Conservation (phyloP, 257 asterid genomes). For the Solanum infundibuliforme region DNA sequence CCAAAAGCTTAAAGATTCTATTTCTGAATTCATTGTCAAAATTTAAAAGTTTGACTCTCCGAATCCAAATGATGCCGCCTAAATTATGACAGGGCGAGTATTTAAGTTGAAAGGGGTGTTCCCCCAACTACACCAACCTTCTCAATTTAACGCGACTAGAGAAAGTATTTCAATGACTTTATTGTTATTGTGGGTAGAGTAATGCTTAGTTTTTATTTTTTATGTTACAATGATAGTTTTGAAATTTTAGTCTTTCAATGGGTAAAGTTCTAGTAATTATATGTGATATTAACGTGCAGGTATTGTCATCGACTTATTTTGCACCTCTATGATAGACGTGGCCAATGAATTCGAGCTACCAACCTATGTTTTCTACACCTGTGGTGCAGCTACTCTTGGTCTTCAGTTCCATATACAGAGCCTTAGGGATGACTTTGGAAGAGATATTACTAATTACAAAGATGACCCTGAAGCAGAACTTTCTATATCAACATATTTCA, state of each 20-base stretch:
- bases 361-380: constrained; percentile 8
- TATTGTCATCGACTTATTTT: constrained; percentile 6
- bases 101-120: neutral
- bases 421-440: constrained; percentile 5
- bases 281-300: neutral
- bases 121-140: neutral
- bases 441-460: neutral
- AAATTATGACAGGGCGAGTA: neutral
- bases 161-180: neutral
- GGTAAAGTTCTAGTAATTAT: neutral
- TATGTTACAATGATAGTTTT: neutral
- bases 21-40: neutral
- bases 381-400: constrained; percentile 17
- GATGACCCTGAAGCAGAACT: neutral
- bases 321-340: constrained; percentile 19
- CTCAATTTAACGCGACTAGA: neutral
- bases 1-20: neutral
- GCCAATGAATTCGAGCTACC: constrained; percentile 17
- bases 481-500: neutral
- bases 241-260: neutral
- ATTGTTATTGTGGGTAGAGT: neutral
- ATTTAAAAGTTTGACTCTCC: neutral
- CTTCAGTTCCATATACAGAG: constrained; percentile 15
- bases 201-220: neutral
- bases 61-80: neutral